Base-by-base conservation (phyloP, 768 basidiomycete genomes). In the Pulveroboletus sp. region DNA sequence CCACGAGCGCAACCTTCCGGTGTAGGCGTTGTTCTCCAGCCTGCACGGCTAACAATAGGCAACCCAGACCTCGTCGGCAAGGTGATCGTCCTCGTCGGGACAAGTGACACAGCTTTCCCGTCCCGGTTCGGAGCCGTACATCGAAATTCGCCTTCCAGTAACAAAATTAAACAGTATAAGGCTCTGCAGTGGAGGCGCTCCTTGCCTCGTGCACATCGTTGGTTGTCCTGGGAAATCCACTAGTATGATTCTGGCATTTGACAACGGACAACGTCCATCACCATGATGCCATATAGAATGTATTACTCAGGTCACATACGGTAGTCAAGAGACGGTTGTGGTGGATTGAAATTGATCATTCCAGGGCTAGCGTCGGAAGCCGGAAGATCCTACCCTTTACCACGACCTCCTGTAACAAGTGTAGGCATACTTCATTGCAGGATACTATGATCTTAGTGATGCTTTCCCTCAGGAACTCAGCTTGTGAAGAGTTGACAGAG, bases 11-110 rank as follows among this genome's bases (percentile, higher is more conserved):
- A 53, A 58, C 57, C 59, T 61, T 55, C 31, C 57, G 49, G 53
- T 36, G 50, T 43, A 43, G 63, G 58, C 45, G 55, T 59, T 62
- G 54, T 62, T 48, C 45, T 54, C 43, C 53, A 56, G 39, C 52
- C 46, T 54, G 58, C 60, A 50, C 50, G 64, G 64, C 67, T 66
- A 70, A 70, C 63, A 69, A 70, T 67, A 70, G 70, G 65, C n/a
- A 63, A 73, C 72, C 72, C 72, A 73, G 68, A 67, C 65, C n/a
- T 65, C 64, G 82, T 84, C 78, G 80, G 78, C 82, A 83, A 82
- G 82, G 81, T 56, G 78, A 83, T 70, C 45, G 32, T 51, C 54
- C 52, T 49, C 54, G 24, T 54, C 29, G 45, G 46, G 22, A 20
- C 37, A 52, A 53, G 48, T 17, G 27, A 50, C 62, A 65, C 61